These are phyloP conservation scores for Phytophthora cactorum DNA, from an alignment of 352 stramenopile genomes.

Conservation along the genomic window DNA sequence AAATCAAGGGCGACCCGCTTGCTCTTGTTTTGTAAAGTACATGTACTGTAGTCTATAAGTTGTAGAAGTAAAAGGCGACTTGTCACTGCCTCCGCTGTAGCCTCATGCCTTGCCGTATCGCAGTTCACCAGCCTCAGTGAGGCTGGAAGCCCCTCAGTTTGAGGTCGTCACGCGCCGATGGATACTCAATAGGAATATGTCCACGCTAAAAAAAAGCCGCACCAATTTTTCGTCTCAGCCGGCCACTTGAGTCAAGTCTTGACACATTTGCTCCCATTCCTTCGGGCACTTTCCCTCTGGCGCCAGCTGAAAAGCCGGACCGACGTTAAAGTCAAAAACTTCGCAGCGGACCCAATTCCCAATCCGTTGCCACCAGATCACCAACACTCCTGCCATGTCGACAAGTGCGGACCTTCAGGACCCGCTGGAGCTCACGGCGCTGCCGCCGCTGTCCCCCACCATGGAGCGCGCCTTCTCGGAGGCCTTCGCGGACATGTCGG, in stretches of 20 bases:
- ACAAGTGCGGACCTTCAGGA: slow-evolving; percentile 23
- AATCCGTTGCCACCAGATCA: slow-evolving; percentile 23
- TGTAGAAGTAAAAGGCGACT: too few relatives aligned
- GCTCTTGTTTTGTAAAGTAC: too few relatives aligned
- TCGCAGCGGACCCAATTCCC: neutral
- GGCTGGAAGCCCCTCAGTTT: too few relatives aligned
- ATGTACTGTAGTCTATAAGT: too few relatives aligned
- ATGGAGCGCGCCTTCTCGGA: slow-evolving; percentile 42
- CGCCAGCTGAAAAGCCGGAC: slow-evolving; percentile 36
- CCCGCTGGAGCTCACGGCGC: slow-evolving; percentile 26
- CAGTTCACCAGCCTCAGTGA: too few relatives aligned
- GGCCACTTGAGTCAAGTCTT: slow-evolving; percentile 11
- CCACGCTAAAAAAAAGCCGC: slow-evolving; percentile 15
- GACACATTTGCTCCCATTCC: slow-evolving; percentile 19
- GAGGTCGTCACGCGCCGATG: too few relatives aligned
- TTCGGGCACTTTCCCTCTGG: slow-evolving; percentile 47
- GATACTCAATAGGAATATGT: neutral
- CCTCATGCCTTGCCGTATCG: too few relatives aligned
- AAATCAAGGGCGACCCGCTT: too few relatives aligned
- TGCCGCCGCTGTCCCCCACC: slow-evolving; percentile 40
- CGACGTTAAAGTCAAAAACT: neutral
- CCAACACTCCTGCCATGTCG: slow-evolving; percentile 27
- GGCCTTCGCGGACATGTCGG: slow-evolving; percentile 39
- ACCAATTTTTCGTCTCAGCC: slow-evolving; percentile 18
- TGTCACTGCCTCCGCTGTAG: too few relatives aligned